A percentile compares a stretch with the other conserved stretches of the same genome.
phyloP scores from a whole-genome alignment of 441 rosid genomes.

The Eruca vesicaria region DNA sequence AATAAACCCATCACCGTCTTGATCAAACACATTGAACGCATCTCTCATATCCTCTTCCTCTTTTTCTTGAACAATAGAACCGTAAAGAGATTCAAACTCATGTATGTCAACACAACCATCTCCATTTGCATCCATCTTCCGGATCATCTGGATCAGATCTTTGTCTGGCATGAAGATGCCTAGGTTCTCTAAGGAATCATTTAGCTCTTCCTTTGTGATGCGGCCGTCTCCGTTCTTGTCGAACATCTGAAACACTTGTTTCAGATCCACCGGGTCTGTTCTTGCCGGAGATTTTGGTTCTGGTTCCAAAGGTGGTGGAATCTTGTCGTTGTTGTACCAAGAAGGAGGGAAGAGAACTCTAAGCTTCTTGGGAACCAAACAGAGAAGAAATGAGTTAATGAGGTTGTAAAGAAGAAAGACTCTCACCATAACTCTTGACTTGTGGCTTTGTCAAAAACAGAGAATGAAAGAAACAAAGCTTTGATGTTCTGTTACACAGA shows the following conservation, averaged over 20 bases:
- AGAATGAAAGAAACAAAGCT: background rate
- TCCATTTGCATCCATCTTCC: slow-evolving; percentile 58
- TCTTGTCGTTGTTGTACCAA: slow-evolving; percentile 34
- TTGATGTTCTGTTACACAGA: background rate
- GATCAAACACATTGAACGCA: slow-evolving; percentile 81
- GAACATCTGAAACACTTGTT: slow-evolving; percentile 64
- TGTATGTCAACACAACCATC: slow-evolving; percentile 71
- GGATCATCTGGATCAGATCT: slow-evolving; percentile 62
- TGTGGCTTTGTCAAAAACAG: background rate
- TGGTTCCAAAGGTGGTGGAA: background rate
- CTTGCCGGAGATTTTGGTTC: background rate
- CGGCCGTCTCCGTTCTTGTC: slow-evolving; percentile 71
- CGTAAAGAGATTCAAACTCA: slow-evolving; percentile 63
- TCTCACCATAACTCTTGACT: slow-evolving; percentile 31
- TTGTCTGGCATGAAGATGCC: slow-evolving; percentile 64
- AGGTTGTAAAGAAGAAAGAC: slow-evolving; percentile 46
- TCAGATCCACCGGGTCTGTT: slow-evolving; percentile 53
- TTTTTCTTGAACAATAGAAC: slow-evolving; percentile 48
- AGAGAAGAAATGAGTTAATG: slow-evolving; percentile 39
- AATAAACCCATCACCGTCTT: slow-evolving; percentile 83
- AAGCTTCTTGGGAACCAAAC: slow-evolving; percentile 48
- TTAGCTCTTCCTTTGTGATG: slow-evolving; percentile 60
- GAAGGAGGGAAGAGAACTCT: slow-evolving; percentile 41
- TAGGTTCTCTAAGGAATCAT: slow-evolving; percentile 56
- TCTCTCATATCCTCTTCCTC: slow-evolving; percentile 77